Conservation (phyloP, 148 eudicot genomes). For the Spergularia marina region DNA sequence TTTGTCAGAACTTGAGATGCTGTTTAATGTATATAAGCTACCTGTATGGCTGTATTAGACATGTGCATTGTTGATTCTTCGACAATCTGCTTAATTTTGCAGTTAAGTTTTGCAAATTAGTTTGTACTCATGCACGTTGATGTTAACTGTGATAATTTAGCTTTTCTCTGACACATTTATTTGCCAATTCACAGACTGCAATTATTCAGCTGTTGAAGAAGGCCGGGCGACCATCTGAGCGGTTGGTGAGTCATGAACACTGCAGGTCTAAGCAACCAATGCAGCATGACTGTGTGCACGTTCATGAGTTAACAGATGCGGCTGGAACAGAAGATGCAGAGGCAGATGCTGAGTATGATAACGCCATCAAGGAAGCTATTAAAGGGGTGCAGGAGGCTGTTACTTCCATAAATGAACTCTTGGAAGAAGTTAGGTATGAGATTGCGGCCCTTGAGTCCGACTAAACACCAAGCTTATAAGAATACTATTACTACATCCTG, state of each 20-base stretch:
- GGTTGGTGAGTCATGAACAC: constrained; percentile 74
- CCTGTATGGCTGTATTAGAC: background rate
- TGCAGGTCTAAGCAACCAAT: constrained; percentile 61
- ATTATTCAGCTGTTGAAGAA: constrained; percentile 89
- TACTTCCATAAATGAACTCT: constrained; percentile 65
- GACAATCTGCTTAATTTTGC: background rate
- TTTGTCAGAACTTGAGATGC: background rate
- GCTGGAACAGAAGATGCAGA: constrained; percentile 98
- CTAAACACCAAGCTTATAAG: constrained; percentile 14
- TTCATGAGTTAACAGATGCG: constrained; percentile 84
- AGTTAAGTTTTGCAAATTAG: background rate
- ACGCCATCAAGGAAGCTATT: constrained; percentile 80
- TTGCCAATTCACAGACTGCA: constrained; percentile 55
- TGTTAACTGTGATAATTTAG: constrained; percentile 5
- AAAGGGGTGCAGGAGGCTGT: constrained; percentile 87
- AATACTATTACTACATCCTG: background rate
- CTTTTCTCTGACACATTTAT: constrained; percentile 12
- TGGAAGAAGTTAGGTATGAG: constrained; percentile 60
- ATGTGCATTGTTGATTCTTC: background rate
- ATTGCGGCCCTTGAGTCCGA: constrained; percentile 67
- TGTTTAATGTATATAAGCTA: background rate
- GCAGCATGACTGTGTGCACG: constrained; percentile 85
- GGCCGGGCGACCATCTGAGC: constrained; percentile 94
- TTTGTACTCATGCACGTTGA: background rate
- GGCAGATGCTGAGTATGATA: constrained; percentile 92